Evolutionary conservation across 345 rosid genomes (phyloP).

Genomic region (Eucalyptus pauciflora): DNA sequence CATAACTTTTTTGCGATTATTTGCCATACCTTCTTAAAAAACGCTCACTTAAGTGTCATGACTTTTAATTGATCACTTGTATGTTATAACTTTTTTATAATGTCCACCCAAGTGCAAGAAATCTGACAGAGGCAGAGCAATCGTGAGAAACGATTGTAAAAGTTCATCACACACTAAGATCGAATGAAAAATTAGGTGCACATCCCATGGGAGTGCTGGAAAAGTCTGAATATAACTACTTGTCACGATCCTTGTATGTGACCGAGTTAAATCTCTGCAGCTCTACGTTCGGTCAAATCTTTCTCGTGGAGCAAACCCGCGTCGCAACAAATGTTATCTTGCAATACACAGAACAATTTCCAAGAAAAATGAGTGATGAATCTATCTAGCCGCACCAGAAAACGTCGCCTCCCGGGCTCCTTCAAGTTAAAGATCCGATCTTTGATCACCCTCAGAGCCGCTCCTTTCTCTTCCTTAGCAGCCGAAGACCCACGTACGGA

Average conservation of each 20-base stretch:
- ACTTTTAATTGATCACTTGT: too few species aligned
- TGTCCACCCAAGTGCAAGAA: too few species aligned
- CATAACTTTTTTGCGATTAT: too few species aligned
- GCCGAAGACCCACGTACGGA: background rate
- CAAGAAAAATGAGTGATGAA: background rate
- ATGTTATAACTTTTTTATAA: too few species aligned
- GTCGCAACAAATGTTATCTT: background rate
- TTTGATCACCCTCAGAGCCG: background rate
- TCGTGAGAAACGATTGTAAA: too few species aligned
- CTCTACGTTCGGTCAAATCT: background rate
- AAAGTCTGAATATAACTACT: background rate
- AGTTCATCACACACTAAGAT: too few species aligned
- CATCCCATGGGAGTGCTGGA: background rate
- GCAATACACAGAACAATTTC: background rate
- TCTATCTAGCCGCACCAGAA: background rate
- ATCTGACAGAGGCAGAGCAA: too few species aligned
- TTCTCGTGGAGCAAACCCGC: background rate
- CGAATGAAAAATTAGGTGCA: background rate
- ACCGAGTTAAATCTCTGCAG: background rate
- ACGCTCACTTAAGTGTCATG: rapidly evolving
- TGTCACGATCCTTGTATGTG: background rate
- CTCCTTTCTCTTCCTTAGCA: background rate
- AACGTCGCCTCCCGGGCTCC: background rate
- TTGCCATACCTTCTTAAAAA: too few species aligned
- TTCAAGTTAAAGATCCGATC: background rate